Conservation (phyloP, 768 basidiomycete genomes). For the Dacryopinax spathularia region DNA sequence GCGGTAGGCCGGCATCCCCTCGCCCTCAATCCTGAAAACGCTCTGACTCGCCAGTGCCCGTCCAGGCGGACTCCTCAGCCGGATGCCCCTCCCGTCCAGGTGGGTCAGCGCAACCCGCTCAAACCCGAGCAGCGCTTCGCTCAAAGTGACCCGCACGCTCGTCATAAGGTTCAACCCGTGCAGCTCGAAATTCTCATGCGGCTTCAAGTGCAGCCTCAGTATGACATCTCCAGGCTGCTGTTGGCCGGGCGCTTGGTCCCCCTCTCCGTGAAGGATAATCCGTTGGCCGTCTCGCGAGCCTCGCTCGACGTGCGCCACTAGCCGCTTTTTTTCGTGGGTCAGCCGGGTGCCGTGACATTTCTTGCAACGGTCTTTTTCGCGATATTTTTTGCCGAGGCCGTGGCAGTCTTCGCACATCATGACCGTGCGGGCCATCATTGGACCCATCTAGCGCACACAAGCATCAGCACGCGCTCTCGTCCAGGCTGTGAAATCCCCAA, state of each 20-base stretch:
- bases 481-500: neutral
- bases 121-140: slow-evolving; percentile 92
- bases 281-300: slow-evolving; percentile 74
- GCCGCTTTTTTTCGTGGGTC: slow-evolving; percentile 73
- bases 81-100: slow-evolving; percentile 84
- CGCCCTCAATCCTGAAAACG: slow-evolving; percentile 59
- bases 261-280: slow-evolving; percentile 81
- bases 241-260: slow-evolving; percentile 63
- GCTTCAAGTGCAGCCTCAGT: slow-evolving; percentile 53
- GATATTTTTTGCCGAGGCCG: slow-evolving; percentile 38
- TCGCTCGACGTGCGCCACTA: slow-evolving; percentile 73
- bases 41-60: slow-evolving; percentile 64
- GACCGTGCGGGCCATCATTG: slow-evolving; percentile 20
- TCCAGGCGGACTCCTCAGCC: slow-evolving; percentile 55
- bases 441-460: slow-evolving; percentile 43
- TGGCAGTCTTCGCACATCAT: slow-evolving; percentile 26
- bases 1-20: slow-evolving; percentile 63
- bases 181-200: slow-evolving; percentile 71
- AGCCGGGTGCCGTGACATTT: slow-evolving; percentile 84
- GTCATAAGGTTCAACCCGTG: slow-evolving; percentile 69
- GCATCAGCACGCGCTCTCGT: slow-evolving; percentile 19
- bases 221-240: slow-evolving; percentile 76
- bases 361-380: slow-evolving; percentile 88
- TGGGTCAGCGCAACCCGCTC: slow-evolving; percentile 80
- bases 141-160: slow-evolving; percentile 71